Percentiles rank a stretch among this genome's conserved stretches.
Evolutionary conservation across 139 green algal species (phyloP).

Genomic region (Chlorella sp.): DNA sequence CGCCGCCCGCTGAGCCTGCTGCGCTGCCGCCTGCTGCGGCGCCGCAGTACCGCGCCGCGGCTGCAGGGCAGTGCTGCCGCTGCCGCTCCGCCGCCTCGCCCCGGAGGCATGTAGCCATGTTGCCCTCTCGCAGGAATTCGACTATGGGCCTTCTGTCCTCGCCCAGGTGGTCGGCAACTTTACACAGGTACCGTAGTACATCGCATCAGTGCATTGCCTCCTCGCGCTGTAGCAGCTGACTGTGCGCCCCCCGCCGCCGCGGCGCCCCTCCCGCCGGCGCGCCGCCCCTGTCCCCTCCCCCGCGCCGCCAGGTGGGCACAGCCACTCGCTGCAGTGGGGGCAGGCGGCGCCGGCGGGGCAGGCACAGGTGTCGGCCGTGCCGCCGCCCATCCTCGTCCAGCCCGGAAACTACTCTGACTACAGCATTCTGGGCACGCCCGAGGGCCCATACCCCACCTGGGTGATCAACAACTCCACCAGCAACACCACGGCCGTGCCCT

Average conservation of each 20-base stretch:
- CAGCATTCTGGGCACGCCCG: background rate
- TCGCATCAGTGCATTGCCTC: no score
- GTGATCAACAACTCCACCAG: background rate
- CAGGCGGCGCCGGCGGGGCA: background rate
- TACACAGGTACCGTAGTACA: no score
- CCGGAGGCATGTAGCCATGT: background rate
- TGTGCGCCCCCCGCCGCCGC: no score
- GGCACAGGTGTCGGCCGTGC: background rate
- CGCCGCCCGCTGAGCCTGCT: background rate
- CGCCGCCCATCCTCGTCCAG: background rate
- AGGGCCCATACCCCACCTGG: conserved; percentile 9
- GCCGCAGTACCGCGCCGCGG: background rate
- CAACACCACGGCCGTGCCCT: conserved; percentile 4
- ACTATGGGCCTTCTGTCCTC: background rate
- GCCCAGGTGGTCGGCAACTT: no score
- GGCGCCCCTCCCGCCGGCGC: no score
- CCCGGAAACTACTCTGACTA: conserved; percentile 6
- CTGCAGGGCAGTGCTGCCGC: conserved; percentile 5
- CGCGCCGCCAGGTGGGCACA: conserved; percentile 3
- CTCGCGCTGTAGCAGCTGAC: no score
- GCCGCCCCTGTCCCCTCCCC: background rate
- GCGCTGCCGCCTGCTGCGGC: conserved; percentile 5
- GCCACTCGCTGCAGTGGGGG: conserved; percentile 10
- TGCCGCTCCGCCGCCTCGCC: background rate
- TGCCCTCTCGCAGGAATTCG: background rate